phyloP scores from a whole-genome alignment of 768 basidiomycete species.

The Mycena pura region DNA sequence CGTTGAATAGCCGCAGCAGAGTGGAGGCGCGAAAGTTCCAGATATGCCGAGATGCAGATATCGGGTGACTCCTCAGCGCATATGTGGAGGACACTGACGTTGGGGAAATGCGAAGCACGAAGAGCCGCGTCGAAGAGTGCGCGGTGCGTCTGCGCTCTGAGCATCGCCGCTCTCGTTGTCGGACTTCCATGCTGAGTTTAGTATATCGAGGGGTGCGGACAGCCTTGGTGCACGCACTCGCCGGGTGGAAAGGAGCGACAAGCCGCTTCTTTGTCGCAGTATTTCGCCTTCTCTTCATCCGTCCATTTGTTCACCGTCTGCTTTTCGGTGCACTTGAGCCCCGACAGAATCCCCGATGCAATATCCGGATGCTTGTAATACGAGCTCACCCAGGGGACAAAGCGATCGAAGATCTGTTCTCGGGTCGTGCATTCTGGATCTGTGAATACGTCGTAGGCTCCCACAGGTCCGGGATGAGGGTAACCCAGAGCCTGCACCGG shows the following conservation, averaged over 20 bases:
- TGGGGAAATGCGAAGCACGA: too few relatives aligned
- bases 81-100: too few relatives aligned
- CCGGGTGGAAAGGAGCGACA: not conserved
- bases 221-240: too few relatives aligned
- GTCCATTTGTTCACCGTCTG: not conserved
- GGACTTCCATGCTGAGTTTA: not conserved
- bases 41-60: too few relatives aligned
- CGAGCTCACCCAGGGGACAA: slow-evolving; percentile 36
- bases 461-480: slow-evolving; percentile 28
- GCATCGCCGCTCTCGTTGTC: not conserved
- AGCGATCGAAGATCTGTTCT: slow-evolving; percentile 31
- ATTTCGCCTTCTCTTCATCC: not conserved
- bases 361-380: slow-evolving; percentile 35
- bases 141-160: not conserved
- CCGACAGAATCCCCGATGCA: not conserved
- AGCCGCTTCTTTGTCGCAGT: not conserved
- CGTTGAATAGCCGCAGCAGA: too few relatives aligned
- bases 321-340: not conserved
- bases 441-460: slow-evolving; percentile 29
- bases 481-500: slow-evolving; percentile 38
- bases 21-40: too few relatives aligned
- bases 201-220: not conserved
- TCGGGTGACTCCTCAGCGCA: too few relatives aligned
- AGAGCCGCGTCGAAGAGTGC: not conserved
- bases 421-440: slow-evolving; percentile 30